These are phyloP conservation scores for Dothideomycetes sp. DNA, from an alignment of 2,329 filamentous ascomycete species.

Conservation along the genomic window DNA sequence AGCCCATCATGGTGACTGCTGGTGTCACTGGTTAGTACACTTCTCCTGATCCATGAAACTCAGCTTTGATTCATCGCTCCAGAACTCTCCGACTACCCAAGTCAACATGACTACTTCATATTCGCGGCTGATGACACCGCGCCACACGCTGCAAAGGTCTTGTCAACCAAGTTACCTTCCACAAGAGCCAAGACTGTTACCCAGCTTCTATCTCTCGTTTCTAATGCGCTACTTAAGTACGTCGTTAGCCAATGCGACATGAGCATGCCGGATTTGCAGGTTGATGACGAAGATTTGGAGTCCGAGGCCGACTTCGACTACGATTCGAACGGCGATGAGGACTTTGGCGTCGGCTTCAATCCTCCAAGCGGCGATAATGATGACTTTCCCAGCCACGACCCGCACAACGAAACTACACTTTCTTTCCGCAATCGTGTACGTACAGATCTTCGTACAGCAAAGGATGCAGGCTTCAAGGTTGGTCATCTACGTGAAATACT, in stretches of 20 bases:
- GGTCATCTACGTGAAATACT: slow-evolving; percentile 47
- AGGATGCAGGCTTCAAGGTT: slow-evolving; percentile 58
- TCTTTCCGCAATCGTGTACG: slow-evolving; percentile 17
- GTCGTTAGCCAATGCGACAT: slow-evolving; percentile 17
- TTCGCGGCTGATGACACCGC: slow-evolving; percentile 41
- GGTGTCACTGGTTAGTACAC: slow-evolving; percentile 3
- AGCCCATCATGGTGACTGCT: slow-evolving; percentile 6
- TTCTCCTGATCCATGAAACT: neutral
- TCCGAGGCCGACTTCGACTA: slow-evolving; percentile 23
- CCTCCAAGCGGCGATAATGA: neutral
- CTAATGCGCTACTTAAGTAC: slow-evolving; percentile 23
- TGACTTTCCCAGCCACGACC: neutral
- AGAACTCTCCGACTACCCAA: slow-evolving; percentile 52
- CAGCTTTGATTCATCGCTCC: slow-evolving; percentile 7
- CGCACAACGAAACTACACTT: neutral
- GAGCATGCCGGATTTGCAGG: slow-evolving; percentile 28
- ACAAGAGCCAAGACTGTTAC: slow-evolving; percentile 34
- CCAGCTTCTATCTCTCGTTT: slow-evolving; percentile 38
- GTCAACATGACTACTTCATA: slow-evolving; percentile 45
- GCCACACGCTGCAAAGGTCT: slow-evolving; percentile 25
- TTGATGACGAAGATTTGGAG: slow-evolving; percentile 22
- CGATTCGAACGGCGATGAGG: slow-evolving; percentile 22
- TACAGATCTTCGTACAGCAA: slow-evolving; percentile 49
- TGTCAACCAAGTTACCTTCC: slow-evolving; percentile 35
- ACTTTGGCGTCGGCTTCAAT: slow-evolving; percentile 19